Percentiles rank a stretch among this genome's conserved stretches.
phyloP scores from a whole-genome alignment of 2,329 filamentous ascomycete species.

The Calonectria honghensis region DNA sequence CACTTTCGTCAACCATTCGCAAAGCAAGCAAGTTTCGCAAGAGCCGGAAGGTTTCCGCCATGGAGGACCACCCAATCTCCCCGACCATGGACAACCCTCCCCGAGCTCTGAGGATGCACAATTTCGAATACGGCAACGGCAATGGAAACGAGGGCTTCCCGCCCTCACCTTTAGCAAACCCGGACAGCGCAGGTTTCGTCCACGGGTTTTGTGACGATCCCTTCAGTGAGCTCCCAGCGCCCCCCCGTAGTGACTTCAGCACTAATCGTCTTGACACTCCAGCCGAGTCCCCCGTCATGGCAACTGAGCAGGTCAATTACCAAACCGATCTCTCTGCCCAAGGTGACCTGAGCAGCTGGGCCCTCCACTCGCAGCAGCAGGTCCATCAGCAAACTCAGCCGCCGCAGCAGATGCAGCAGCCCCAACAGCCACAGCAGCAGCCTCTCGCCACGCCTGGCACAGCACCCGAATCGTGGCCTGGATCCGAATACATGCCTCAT shows the following conservation, averaged over 20 bases:
- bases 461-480: conserved; percentile 51
- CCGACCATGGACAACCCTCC: conserved; percentile 59
- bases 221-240: conserved; percentile 58
- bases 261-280: conserved; percentile 61
- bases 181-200: conserved; percentile 57
- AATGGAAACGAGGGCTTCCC: conserved; percentile 52
- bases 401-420: conserved; percentile 44
- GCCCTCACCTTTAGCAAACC: conserved; percentile 55
- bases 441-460: conserved; percentile 43
- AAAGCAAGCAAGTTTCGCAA: conserved; percentile 62
- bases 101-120: conserved; percentile 58
- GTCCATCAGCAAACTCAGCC: conserved; percentile 40
- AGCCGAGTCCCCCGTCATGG: conserved; percentile 62
- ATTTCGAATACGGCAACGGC: conserved; percentile 49
- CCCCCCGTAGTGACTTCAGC: conserved; percentile 57
- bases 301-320: conserved; percentile 56
- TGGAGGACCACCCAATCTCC: conserved; percentile 55
- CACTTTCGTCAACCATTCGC: conserved; percentile 64
- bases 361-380: conserved; percentile 49
- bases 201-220: conserved; percentile 63
- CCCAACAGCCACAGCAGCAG: conserved; percentile 45
- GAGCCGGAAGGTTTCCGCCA: conserved; percentile 51
- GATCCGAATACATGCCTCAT: conserved; percentile 54
- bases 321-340: conserved; percentile 49
- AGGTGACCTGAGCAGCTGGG: conserved; percentile 30